Evolutionary conservation across 768 basidiomycete species (phyloP).

Genomic region (Boletellus ananas): DNA sequence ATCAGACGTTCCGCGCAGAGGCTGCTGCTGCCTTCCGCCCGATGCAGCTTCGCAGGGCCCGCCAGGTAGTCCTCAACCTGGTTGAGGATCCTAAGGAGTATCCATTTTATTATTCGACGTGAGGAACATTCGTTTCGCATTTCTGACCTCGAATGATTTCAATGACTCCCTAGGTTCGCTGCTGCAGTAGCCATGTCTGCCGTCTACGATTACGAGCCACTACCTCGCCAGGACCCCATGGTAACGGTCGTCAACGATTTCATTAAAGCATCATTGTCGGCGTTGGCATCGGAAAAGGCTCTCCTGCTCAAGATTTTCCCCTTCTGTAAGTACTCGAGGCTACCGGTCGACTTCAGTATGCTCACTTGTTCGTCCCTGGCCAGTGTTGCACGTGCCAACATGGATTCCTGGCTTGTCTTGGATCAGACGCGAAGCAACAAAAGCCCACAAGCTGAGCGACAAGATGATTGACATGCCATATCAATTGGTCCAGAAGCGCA

Average conservation of each 20-base stretch:
- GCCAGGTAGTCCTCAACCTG: constrained; percentile 8
- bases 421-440: constrained; percentile 32
- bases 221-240: constrained; percentile 6
- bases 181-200: constrained; percentile 25
- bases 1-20: constrained; percentile 14
- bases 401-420: constrained; percentile 38
- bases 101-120: constrained; percentile 8
- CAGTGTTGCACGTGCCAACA: constrained; percentile 14
- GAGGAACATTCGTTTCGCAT: background rate
- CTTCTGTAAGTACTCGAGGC: constrained; percentile 10
- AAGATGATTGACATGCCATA: constrained; percentile 19
- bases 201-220: constrained; percentile 16
- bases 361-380: background rate
- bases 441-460: background rate
- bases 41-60: constrained; percentile 13
- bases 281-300: constrained; percentile 5
- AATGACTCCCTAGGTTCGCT: constrained; percentile 20
- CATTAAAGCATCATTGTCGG: background rate
- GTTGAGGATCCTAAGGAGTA: constrained; percentile 3
- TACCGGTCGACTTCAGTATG: too few species aligned
- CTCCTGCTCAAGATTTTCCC: constrained; percentile 8
- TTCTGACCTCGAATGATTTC: background rate
- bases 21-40: constrained; percentile 6
- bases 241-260: constrained; percentile 1
- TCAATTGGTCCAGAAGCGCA: constrained; percentile 24